These are phyloP conservation scores for Sugiyamaella smithiae DNA, from an alignment of 805 yeast species.

Conservation along the genomic window DNA sequence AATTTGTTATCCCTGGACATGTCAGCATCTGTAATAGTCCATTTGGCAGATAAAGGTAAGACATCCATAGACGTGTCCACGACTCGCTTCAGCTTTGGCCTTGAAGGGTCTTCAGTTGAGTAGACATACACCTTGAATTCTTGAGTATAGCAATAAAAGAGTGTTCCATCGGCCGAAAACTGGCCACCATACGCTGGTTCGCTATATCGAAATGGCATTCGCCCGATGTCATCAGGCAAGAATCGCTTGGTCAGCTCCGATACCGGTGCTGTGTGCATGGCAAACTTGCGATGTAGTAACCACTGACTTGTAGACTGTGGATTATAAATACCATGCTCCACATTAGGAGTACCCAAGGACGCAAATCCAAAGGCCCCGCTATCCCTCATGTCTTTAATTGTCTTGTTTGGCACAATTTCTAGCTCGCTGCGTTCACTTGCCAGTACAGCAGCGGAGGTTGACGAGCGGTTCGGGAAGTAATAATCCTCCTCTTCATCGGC, in stretches of 20 bases:
- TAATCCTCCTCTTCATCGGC: slow-evolving; percentile 4
- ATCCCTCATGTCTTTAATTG: neutral
- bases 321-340: neutral
- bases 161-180: slow-evolving; percentile 29
- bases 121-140: slow-evolving; percentile 28
- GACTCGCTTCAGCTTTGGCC: slow-evolving; percentile 19
- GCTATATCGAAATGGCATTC: slow-evolving; percentile 7
- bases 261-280: slow-evolving; percentile 1
- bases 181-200: slow-evolving; percentile 30
- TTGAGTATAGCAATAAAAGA: slow-evolving; percentile 27
- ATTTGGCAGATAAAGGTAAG: slow-evolving; percentile 18
- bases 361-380: slow-evolving; percentile 15
- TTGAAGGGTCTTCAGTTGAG: slow-evolving; percentile 19
- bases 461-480: neutral
- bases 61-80: slow-evolving; percentile 1
- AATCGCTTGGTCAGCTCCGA: slow-evolving; percentile 19
- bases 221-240: slow-evolving; percentile 19
- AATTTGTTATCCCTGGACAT: slow-evolving; percentile 25
- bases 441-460: neutral
- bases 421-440: slow-evolving; percentile 8
- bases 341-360: neutral
- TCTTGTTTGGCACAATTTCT: slow-evolving; percentile 11
- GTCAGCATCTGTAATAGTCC: slow-evolving; percentile 32
- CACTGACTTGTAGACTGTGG: slow-evolving; percentile 13
- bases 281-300: slow-evolving; percentile 18